These are phyloP conservation scores for Candida vartiovaarae DNA, from an alignment of 805 yeast genomes.

Conservation along the genomic window DNA sequence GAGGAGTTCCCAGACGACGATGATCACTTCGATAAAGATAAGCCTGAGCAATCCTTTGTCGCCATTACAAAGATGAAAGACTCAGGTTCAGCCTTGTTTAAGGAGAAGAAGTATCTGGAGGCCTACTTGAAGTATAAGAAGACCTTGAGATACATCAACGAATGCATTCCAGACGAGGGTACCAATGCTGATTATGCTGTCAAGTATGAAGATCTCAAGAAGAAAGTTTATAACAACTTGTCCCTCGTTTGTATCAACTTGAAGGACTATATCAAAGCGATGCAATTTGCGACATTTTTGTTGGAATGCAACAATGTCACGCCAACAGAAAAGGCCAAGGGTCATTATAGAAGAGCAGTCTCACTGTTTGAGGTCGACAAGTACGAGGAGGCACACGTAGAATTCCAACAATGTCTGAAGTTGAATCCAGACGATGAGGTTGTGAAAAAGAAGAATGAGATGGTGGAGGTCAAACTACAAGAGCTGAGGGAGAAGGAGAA, in stretches of 20 bases:
- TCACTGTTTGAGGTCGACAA: constrained; percentile 38
- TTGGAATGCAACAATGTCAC: constrained; percentile 40
- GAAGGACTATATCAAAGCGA: constrained; percentile 39
- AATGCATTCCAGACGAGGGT: constrained; percentile 63
- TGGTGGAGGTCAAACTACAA: constrained; percentile 34
- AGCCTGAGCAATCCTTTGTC: constrained; percentile 41
- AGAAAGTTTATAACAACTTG: constrained; percentile 41
- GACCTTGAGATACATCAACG: constrained; percentile 62
- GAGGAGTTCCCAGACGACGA: constrained; percentile 82
- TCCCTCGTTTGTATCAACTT: constrained; percentile 47
- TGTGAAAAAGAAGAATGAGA: constrained; percentile 37
- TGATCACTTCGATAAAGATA: constrained; percentile 47
- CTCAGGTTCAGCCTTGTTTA: constrained; percentile 57
- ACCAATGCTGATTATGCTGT: constrained; percentile 43
- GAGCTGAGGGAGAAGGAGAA: constrained; percentile 42
- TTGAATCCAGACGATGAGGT: constrained; percentile 43
- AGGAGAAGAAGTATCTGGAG: constrained; percentile 40
- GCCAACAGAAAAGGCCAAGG: constrained; percentile 47
- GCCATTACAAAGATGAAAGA: constrained; percentile 55
- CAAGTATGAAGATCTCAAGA: constrained; percentile 41
- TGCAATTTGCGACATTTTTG: constrained; percentile 48
- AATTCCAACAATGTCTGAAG: constrained; percentile 37
- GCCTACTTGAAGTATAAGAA: constrained; percentile 61
- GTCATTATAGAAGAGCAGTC: constrained; percentile 48
- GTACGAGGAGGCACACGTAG: constrained; percentile 41